Base-by-base conservation (phyloP, 2,329 filamentous ascomycete species). In the Xylariaceae sp. region DNA sequence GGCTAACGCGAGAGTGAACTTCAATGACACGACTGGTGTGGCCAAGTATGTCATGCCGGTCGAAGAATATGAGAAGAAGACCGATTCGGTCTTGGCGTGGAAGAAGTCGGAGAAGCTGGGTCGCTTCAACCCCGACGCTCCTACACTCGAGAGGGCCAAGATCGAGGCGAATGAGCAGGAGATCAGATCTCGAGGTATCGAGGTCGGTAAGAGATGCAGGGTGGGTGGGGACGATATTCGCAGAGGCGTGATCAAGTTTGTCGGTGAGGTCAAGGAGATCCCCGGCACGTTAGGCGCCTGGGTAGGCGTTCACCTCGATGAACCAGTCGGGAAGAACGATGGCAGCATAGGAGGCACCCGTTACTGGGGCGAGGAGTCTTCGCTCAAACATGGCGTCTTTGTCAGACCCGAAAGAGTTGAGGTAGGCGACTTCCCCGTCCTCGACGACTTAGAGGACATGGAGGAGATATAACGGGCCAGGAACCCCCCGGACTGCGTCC, bases 101-200 rank as follows among this genome's bases (percentile, higher is more conserved):
- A 98, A 98, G 67, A 90, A 86, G 67, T 70, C 80, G n/a, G 82
- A 95, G 63, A 89, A 94, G 61, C 77, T 97, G n/a, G 92, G 92
- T 35, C 86, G 92, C 24, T 98, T 98, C 65, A 88, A 97, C 59
- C 92, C 92, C 9, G 73, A 83, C 52, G 87, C 88, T 6, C 80
- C 85, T 13, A 78, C 72, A 44, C 76, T 84, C 15, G 82, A 88
- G 59, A 73, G 86, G 58, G 76, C 85, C 47, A 85, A 85, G 60
- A 68, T 85, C 41, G 73, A 76, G 12, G 81, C 81, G 27, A 73
- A 82, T 29, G 72, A 81, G 50, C 75, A 76, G 40, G 87, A 94
- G 56, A 71, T 95, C 48, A 68, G 74, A 48, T 73, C 75, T 39
- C 78, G 82, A 60, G 81, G 83, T 65, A 83, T 85, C 50, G 67